Base-by-base conservation (phyloP, 768 basidiomycete species). In the Imleria badia region DNA sequence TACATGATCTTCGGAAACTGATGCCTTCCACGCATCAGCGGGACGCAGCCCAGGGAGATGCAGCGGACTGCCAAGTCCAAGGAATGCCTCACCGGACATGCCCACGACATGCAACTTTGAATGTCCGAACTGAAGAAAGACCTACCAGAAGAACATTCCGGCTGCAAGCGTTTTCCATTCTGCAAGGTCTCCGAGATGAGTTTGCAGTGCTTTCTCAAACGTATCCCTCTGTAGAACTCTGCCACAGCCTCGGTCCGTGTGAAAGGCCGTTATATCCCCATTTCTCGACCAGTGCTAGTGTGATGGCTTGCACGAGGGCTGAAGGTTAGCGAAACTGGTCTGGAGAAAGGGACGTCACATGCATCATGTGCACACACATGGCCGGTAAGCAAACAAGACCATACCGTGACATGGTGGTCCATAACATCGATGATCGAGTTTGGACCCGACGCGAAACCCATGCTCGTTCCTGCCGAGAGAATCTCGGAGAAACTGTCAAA, bases 401-500 rank as follows among this genome's bases (percentile, higher is more conserved):
- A 55, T 72, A 87, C n/a, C n/a, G n/a, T n/a, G n/a, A n/a, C 86
- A 71, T 88, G 79, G 45, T 79, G 71, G 67, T 94, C 86, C 46
- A 95, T 87, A 2, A 82, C 82, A 45, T 82, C 74, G n/a, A 91
- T 66, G 34, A 97, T 73, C 10, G 76, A 69, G 44, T 77, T 78
- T 17, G 94, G 92, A 9, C 89, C 93, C 9, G 87, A 84, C 3
- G 82, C 84, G 65, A 89, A 94, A 9, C 93, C 94, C 55, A 94
- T 78, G 19, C 90, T 83, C 65, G 91, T 82, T 13, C 91, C 89
- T 20, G 85, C 79, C 17, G 85, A 86, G 20, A 86, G 76, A 40
- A 95, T 76, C 74, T 97, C 96, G 51, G 89, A 92, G 50, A 96
- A 77, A 65, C 89, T 92, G 67, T 97, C 94, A 68, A 96, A 93